phyloP scores from a whole-genome alignment of 495 filamentous ascomycete genomes.

The Tricharina praecox region DNA sequence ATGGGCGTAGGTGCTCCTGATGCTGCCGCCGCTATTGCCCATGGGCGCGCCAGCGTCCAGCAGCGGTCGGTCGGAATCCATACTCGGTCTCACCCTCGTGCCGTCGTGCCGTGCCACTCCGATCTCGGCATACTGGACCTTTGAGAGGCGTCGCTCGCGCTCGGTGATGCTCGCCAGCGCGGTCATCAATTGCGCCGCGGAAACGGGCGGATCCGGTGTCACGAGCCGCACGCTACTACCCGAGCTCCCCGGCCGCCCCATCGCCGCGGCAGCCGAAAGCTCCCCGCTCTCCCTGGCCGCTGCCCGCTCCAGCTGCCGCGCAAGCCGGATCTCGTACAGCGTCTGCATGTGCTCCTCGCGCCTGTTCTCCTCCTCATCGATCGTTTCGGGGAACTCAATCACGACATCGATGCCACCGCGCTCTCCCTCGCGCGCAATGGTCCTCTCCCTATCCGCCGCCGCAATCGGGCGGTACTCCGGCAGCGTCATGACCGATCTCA shows the following conservation, averaged over 20 bases:
- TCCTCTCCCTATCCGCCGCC: conserved; percentile 52
- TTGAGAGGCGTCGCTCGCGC: conserved; percentile 59
- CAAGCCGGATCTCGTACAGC: conserved; percentile 72
- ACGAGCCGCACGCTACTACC: not conserved
- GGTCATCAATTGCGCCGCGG: conserved; percentile 21
- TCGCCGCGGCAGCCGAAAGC: not conserved
- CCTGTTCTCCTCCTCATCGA: conserved; percentile 53
- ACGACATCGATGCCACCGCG: conserved; percentile 83
- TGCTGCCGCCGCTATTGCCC: conserved; percentile 16
- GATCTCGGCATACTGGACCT: conserved; percentile 70
- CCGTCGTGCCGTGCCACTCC: conserved; percentile 82
- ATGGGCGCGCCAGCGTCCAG: conserved; percentile 17
- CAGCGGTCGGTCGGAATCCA: conserved; percentile 18
- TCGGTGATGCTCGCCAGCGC: conserved; percentile 27
- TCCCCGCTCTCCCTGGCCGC: conserved; percentile 57
- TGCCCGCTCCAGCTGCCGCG: conserved; percentile 52
- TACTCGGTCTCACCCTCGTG: conserved; percentile 56
- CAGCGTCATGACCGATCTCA: conserved; percentile 83
- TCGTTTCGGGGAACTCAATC: conserved; percentile 61
- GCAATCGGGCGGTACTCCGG: conserved; percentile 51
- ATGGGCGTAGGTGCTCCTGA: conserved; percentile 7
- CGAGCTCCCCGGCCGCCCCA: conserved; percentile 1
- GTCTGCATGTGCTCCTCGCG: conserved; percentile 89
- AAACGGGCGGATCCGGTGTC: conserved; percentile 20
- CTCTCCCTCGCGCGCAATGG: conserved; percentile 84